Evolutionary conservation across 305 asterid species (phyloP), one percentile per base, ranked within the genome.

Genomic region (Plantago lanceolata): DNA sequence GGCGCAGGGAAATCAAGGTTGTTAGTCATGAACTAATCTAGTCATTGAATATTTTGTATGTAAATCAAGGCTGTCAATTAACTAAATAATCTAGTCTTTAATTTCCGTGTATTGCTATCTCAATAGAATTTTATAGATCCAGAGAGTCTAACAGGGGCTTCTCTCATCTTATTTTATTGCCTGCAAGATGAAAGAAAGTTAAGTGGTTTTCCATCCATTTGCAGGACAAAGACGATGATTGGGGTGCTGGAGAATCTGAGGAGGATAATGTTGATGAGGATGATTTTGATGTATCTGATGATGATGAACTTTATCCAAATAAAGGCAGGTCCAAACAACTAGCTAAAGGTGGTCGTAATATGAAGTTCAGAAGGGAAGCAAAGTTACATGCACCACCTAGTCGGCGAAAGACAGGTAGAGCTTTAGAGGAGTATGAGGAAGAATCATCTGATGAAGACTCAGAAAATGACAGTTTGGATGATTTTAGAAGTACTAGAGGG

Each of bases 231-330:
- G 83, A 88, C 66, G 89, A 81, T 21, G 96, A 87, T 78, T 94
- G 96, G 96, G 94, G 73, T 74, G 97, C 78, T 64, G 97, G 81
- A 80, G 97, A 81, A 71, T 90, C 96, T 71, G 99, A 94, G 35
- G 99, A 85, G 53, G 88, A 84, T 68, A 80, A 76, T 64, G 76
- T 64, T 71, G 89, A 80, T 35, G 96, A 77, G 65, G 92, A 80
- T 59, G 92, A 86, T 72, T 71, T 88, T 81, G 89, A 82, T 69
- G 57, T 84, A 63, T 86, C 96, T 17, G 96, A 90, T 71, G 98
- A 85, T 59, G 95, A 88, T 62, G 94, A 78, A 63, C 67, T 45
- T 48, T 86, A 71, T 64, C 75, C 45, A 51, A 83, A 78, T 81
- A 90, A 77, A 76, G 65, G 63, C 40, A 85, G 81, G 79, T 82